Percentiles rank a stretch among this genome's conserved stretches.
Conservation (phyloP, 768 basidiomycete genomes). For the Trametes sanguinea region DNA sequence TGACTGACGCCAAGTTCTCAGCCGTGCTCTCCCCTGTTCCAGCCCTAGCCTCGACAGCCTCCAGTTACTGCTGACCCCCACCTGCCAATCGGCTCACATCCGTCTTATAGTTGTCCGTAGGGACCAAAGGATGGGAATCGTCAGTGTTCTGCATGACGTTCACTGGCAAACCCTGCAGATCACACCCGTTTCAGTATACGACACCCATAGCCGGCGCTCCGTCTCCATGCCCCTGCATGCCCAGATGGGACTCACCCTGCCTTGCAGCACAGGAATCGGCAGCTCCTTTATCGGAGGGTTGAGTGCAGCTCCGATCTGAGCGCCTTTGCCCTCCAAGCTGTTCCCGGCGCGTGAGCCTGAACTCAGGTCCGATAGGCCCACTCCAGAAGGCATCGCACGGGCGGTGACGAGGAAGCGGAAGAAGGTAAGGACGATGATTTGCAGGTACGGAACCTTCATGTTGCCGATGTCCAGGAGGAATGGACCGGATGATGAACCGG, state of each 20-base stretch:
- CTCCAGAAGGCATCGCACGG: not conserved
- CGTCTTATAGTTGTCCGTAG: constrained; percentile 1
- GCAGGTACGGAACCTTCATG: constrained; percentile 10
- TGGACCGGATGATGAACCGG: not conserved
- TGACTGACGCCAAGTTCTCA: not conserved
- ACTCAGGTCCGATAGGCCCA: no score
- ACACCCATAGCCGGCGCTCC: no score
- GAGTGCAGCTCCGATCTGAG: not conserved
- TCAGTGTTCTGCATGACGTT: constrained; percentile 12
- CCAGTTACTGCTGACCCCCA: not conserved
- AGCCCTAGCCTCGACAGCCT: no score
- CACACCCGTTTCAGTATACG: no score
- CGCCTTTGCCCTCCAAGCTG: no score
- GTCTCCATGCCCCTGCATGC: no score
- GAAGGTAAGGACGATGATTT: constrained; percentile 4
- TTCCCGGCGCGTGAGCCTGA: not conserved
- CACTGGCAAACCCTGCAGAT: constrained; percentile 1
- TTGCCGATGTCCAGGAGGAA: not conserved
- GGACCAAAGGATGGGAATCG: constrained; percentile 1
- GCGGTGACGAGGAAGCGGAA: constrained; percentile 7
- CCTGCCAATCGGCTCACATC: not conserved
- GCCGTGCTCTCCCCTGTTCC: no score
- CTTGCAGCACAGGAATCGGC: no score
- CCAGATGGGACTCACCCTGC: not conserved
- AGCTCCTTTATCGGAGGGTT: not conserved